Percentiles rank a stretch among this genome's conserved stretches.
These are phyloP conservation scores for Porpolomopsis calyptriformis DNA, from an alignment of 768 basidiomycete genomes.

Conservation along the genomic window DNA sequence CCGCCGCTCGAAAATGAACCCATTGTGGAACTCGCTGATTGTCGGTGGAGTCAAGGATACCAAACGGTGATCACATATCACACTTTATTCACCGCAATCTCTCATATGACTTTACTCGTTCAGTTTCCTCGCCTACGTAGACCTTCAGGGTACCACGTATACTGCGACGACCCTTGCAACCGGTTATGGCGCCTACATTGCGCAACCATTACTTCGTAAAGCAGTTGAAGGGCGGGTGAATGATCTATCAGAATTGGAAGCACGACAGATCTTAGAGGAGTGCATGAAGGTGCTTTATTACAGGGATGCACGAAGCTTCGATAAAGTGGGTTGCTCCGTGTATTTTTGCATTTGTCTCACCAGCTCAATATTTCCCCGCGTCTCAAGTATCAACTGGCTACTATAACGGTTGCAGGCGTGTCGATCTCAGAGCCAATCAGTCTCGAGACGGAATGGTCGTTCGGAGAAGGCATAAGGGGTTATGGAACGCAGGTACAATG, in stretches of 20 bases:
- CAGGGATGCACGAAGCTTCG: slow-evolving; percentile 87
- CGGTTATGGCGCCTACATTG: slow-evolving; percentile 88
- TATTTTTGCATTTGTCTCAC: no score
- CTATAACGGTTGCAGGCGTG: slow-evolving; percentile 66
- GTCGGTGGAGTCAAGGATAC: no score
- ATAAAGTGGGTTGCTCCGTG: slow-evolving; percentile 87
- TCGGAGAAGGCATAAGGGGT: slow-evolving; percentile 85
- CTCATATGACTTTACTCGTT: no score
- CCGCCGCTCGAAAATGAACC: slow-evolving; percentile 79
- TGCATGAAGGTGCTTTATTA: slow-evolving; percentile 94
- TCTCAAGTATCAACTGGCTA: slow-evolving; percentile 87
- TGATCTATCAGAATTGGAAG: slow-evolving; percentile 67
- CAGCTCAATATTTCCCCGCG: no score
- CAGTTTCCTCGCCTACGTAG: slow-evolving; percentile 90
- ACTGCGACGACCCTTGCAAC: slow-evolving; percentile 88
- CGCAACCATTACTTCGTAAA: slow-evolving; percentile 83
- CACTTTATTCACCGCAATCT: background rate
- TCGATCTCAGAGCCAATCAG: slow-evolving; percentile 68
- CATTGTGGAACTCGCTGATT: slow-evolving; percentile 89
- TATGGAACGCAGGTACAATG: slow-evolving; percentile 72
- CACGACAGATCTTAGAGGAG: slow-evolving; percentile 64
- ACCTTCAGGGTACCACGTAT: slow-evolving; percentile 95
- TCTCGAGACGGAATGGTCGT: slow-evolving; percentile 77
- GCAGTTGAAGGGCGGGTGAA: slow-evolving; percentile 83
- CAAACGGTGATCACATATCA: slow-evolving; percentile 37